A percentile compares a stretch with the other conserved stretches of the same genome.
These are phyloP conservation scores for Bassia scoparia DNA, from an alignment of 148 eudicot genomes.

Conservation along the genomic window DNA sequence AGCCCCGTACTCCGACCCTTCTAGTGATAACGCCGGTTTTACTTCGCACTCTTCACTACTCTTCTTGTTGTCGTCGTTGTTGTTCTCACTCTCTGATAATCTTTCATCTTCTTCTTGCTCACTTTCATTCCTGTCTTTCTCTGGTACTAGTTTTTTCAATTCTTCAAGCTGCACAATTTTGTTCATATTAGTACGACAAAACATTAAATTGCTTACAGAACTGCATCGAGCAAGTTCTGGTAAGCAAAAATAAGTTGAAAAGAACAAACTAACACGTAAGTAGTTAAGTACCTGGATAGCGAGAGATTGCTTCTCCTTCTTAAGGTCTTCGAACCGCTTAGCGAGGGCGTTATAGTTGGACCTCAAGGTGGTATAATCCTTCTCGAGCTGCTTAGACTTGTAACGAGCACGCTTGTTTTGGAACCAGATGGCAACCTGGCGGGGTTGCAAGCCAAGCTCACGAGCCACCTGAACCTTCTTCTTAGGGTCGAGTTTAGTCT, in stretches of 20 bases:
- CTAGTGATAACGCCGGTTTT: conserved; percentile 28
- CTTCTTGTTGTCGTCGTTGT: neutral
- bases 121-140: conserved; percentile 14
- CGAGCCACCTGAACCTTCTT: conserved; percentile 58
- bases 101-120: neutral
- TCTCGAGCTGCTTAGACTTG: conserved; percentile 61
- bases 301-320: conserved; percentile 49
- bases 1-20: conserved; percentile 33
- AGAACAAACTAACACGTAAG: neutral
- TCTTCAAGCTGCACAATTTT: conserved; percentile 43
- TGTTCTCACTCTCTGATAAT: conserved; percentile 24
- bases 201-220: too few species aligned
- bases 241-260: neutral
- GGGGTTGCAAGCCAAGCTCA: conserved; percentile 54
- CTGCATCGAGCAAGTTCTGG: too few species aligned
- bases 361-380: conserved; percentile 35
- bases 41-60: conserved; percentile 16
- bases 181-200: too few species aligned
- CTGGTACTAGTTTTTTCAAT: conserved; percentile 34
- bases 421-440: conserved; percentile 79
- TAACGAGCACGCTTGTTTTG: conserved; percentile 71
- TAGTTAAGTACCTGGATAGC: conserved; percentile 33
- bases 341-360: conserved; percentile 46
- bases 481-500: conserved; percentile 58
- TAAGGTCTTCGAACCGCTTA: conserved; percentile 38